Percentiles rank a stretch among this genome's conserved stretches.
Evolutionary conservation across 805 yeast genomes (phyloP).

Genomic region (Lipomyces oligophaga): DNA sequence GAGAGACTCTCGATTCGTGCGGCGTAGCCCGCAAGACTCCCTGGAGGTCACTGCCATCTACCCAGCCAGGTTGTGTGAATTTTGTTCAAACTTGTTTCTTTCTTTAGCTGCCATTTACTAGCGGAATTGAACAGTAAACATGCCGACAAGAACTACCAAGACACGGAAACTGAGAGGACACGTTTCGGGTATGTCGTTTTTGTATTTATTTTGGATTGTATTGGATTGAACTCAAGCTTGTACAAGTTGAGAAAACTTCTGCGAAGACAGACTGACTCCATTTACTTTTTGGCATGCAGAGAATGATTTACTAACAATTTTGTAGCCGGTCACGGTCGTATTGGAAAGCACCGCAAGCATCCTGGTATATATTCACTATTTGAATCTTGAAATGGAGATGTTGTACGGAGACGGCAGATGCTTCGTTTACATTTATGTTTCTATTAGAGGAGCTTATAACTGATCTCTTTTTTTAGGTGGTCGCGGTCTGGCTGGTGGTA

Average conservation of each 20-base stretch:
- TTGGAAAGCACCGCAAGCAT: constrained; percentile 99
- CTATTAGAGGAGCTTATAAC: too few species aligned
- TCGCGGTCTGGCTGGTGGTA: constrained; percentile 99
- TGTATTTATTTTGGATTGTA: too few species aligned
- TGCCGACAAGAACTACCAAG: constrained; percentile 45
- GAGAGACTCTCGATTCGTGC: too few species aligned
- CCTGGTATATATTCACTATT: constrained; percentile 55
- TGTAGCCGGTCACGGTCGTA: constrained; percentile 99
- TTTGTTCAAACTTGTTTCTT: background rate
- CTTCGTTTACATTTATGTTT: too few species aligned
- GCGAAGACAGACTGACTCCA: background rate
- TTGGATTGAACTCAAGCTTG: background rate
- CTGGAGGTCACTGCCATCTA: too few species aligned
- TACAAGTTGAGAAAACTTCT: background rate
- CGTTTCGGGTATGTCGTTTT: constrained; percentile 86
- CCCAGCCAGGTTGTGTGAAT: background rate
- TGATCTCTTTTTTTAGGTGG: constrained; percentile 74
- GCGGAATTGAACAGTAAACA: constrained; percentile 20
- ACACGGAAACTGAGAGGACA: constrained; percentile 99
- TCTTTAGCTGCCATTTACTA: constrained; percentile 3
- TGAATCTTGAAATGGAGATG: too few species aligned
- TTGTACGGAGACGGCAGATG: too few species aligned
- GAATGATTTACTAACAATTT: constrained; percentile 30
- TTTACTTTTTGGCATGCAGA: background rate
- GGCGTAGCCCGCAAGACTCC: too few species aligned